Conservation (phyloP, 768 basidiomycete genomes). For the Calvatia gigantea region DNA sequence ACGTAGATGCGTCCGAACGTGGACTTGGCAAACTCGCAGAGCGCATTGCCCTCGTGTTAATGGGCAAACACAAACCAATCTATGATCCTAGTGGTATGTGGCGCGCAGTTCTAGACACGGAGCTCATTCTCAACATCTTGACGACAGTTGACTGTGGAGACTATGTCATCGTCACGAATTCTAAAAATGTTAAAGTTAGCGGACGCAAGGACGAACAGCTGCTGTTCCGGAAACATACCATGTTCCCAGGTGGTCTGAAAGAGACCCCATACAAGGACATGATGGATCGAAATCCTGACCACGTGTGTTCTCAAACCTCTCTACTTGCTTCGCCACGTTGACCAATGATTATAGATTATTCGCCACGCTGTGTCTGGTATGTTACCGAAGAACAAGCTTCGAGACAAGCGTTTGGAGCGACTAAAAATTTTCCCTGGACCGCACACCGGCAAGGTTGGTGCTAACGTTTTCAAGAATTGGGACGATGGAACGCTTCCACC, state of each 20-base stretch:
- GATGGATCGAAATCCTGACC: slow-evolving; percentile 84
- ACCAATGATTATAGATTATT: slow-evolving; percentile 65
- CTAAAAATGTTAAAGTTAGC: slow-evolving; percentile 77
- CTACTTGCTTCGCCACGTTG: background rate
- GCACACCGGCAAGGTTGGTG: slow-evolving; percentile 72
- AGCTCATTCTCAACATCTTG: background rate
- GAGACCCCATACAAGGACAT: slow-evolving; percentile 83
- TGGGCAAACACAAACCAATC: slow-evolving; percentile 99
- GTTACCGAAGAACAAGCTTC: slow-evolving; percentile 97
- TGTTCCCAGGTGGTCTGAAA: slow-evolving; percentile 92
- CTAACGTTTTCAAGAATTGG: slow-evolving; percentile 80
- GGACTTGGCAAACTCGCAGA: slow-evolving; percentile 94
- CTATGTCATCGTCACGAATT: slow-evolving; percentile 95
- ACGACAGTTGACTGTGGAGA: slow-evolving; percentile 89
- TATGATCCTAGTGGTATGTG: slow-evolving; percentile 85
- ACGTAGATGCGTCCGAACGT: slow-evolving; percentile 86
- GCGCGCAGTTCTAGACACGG: background rate
- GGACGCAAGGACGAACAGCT: slow-evolving; percentile 88
- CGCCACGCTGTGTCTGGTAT: slow-evolving; percentile 95
- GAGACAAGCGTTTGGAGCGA: slow-evolving; percentile 83
- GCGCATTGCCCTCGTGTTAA: slow-evolving; percentile 90
- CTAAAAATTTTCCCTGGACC: slow-evolving; percentile 84
- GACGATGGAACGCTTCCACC: slow-evolving; percentile 71
- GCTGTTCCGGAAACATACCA: slow-evolving; percentile 85
- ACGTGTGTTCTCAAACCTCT: slow-evolving; percentile 50